phyloP scores from a whole-genome alignment of 257 asterid genomes.

The Salvia miltiorrhiza region DNA sequence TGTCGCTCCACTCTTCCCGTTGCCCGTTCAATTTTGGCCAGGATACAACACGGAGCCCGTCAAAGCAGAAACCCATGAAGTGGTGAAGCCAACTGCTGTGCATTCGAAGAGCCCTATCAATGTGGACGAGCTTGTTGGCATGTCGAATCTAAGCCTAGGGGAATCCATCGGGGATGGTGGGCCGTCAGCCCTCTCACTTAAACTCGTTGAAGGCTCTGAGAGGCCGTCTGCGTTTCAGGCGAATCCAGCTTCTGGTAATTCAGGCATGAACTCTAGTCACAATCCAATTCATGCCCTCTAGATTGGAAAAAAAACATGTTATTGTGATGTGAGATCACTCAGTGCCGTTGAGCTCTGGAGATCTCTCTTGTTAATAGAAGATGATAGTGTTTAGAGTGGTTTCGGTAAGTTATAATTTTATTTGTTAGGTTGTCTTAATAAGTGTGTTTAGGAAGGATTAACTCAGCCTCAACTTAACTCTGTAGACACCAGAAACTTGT shows the following conservation, averaged over 20 bases:
- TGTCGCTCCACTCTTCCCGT: conserved; percentile 64
- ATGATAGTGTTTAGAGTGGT: conserved; percentile 30
- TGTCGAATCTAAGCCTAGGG: conserved; percentile 87
- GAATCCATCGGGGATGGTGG: conserved; percentile 60
- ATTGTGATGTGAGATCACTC: conserved; percentile 13
- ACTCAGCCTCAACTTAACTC: conserved; percentile 9
- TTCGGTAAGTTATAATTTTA: conserved; percentile 22
- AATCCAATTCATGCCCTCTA: conserved; percentile 78
- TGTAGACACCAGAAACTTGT: conserved; percentile 24
- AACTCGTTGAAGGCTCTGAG: conserved; percentile 69
- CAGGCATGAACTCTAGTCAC: conserved; percentile 65
- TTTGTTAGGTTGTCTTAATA: conserved; percentile 36
- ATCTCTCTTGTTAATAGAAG: conserved; percentile 41
- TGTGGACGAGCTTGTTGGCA: conserved; percentile 84
- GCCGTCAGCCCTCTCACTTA: conserved; percentile 59
- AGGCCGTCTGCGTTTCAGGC: conserved; percentile 98
- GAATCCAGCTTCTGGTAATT: conserved; percentile 52
- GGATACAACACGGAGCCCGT: conserved; percentile 53
- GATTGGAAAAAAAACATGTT: conserved; percentile 10
- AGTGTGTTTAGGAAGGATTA: conserved; percentile 37
- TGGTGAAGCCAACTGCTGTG: conserved; percentile 91
- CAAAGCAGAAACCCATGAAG: conserved; percentile 69
- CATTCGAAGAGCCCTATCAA: conserved; percentile 82
- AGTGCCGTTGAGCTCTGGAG: no score
- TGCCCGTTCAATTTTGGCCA: conserved; percentile 75